These are phyloP conservation scores for Vararia minispora DNA, from an alignment of 768 basidiomycete species.

Conservation along the genomic window DNA sequence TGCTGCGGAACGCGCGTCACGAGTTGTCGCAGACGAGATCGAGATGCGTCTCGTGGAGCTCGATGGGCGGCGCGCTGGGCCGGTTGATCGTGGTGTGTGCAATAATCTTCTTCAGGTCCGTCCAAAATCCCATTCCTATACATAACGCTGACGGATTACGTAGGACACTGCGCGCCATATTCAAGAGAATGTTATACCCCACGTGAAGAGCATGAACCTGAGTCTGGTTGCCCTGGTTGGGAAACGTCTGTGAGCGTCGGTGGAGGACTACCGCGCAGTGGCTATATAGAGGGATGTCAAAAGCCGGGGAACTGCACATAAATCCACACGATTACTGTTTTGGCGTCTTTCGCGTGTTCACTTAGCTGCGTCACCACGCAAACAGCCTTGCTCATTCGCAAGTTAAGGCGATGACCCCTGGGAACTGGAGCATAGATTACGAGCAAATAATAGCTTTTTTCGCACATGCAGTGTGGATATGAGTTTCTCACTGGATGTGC, in stretches of 20 bases:
- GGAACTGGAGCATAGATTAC: no score
- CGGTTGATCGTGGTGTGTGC: slow-evolving; percentile 68
- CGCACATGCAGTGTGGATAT: no score
- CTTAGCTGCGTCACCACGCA: no score
- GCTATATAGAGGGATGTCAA: no score
- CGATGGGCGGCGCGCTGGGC: slow-evolving; percentile 69
- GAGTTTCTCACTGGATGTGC: no score
- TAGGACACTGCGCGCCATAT: slow-evolving; percentile 61
- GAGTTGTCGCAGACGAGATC: slow-evolving; percentile 9
- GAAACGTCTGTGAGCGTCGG: not conserved
- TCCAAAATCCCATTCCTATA: not conserved
- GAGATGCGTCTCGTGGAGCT: slow-evolving; percentile 60
- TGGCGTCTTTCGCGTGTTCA: no score
- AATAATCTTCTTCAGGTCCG: slow-evolving; percentile 44
- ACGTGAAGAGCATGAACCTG: slow-evolving; percentile 46
- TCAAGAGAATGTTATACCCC: slow-evolving; percentile 44
- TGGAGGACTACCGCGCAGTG: no score
- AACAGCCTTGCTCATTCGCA: no score
- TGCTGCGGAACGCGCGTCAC: slow-evolving; percentile 22
- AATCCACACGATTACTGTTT: no score
- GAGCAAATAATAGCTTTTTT: no score
- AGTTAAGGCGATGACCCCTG: no score
- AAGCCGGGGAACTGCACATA: no score
- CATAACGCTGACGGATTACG: not conserved
- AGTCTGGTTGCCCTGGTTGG: slow-evolving; percentile 51